phyloP scores from a whole-genome alignment of 495 filamentous ascomycete genomes.

The Chlorociboria aeruginascens region DNA sequence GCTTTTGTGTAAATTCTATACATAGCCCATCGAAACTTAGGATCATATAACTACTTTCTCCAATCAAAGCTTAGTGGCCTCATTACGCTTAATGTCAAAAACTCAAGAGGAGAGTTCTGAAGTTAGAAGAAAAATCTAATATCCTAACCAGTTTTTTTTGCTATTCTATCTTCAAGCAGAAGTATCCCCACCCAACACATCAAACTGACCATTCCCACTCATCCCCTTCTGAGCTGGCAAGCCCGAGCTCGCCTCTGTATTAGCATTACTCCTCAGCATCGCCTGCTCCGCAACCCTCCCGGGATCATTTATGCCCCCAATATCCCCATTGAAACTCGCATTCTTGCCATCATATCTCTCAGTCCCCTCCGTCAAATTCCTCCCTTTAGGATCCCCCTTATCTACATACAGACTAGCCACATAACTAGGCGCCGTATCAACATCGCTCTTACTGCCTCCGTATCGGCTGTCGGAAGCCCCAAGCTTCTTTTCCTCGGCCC shows the following conservation, averaged over 20 bases:
- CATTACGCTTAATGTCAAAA: too few species aligned
- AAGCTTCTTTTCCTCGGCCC: slow-evolving; percentile 15
- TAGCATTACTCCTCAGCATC: slow-evolving; percentile 31
- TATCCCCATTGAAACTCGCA: slow-evolving; percentile 45
- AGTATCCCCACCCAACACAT: slow-evolving; percentile 29
- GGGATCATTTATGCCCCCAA: slow-evolving; percentile 50
- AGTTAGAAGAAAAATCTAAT: too few species aligned
- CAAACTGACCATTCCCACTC: slow-evolving; percentile 28
- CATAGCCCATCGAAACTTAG: too few species aligned
- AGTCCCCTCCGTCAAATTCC: slow-evolving; percentile 44
- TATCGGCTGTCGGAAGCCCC: slow-evolving; percentile 25
- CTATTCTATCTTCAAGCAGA: slow-evolving; percentile 1
- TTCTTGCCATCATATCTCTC: slow-evolving; percentile 35
- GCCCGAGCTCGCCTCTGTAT: slow-evolving; percentile 8
- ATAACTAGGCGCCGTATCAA: slow-evolving; percentile 32
- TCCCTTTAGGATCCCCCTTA: slow-evolving; percentile 35
- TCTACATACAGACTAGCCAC: slow-evolving; percentile 25
- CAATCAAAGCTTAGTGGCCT: too few species aligned
- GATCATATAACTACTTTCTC: too few species aligned
- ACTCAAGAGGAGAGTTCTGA: too few species aligned
- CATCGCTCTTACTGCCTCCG: slow-evolving; percentile 9
- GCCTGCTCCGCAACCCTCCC: slow-evolving; percentile 40
- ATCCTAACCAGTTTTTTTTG: background rate
- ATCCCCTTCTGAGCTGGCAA: slow-evolving; percentile 30
- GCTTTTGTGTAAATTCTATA: too few species aligned